Base-by-base conservation (phyloP, 345 rosid species). In the Isatis tinctoria region DNA sequence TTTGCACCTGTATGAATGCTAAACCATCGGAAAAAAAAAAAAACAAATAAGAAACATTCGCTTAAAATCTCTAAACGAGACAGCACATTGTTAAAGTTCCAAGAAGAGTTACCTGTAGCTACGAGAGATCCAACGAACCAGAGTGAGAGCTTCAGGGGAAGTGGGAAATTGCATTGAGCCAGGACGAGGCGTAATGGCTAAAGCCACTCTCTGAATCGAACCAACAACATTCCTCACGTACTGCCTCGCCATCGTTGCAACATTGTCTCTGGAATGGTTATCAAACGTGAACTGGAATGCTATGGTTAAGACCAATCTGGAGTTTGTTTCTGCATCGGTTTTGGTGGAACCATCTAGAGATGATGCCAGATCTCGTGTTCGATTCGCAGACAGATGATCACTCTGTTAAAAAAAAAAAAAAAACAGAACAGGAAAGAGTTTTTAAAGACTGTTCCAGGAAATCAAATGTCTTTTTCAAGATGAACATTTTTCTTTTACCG, bases 181-280 rank as follows among this genome's bases (percentile, higher is more conserved):
- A 41, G 82, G 79, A 43, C 81, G 80, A 14, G 98, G 98, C 0
- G 96, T 80, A 43, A 94, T 94, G 54, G 97, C 98, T 90, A 92
- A 85, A 72, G 98, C 98, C 54, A 94, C 97, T 83, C 97, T 88
- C 85, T 91, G 98, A 58, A 94, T 95, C 12, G 97, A 94, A 8
- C 89, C 92, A 60, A 94, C 91, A 39, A 94, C 88, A 65, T 88
- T 86, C 10, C 95, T 89, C 53, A 94, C 93, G 32, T 91, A 94
- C 56, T 91, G 97, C 26, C 97, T 91, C 22, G 97, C 98, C 97
- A 94, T 94, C 26, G 88, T 82, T 49, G 98, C 98, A 45, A 91
- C 98, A 64, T 82, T 90, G 78, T 94, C 98, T 69, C 81, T 85
- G 51, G 85, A 22, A 74, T 94, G 95, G 81, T 82, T 87, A 84